Percentiles rank a stretch among this genome's conserved stretches.
Conservation (phyloP, 495 filamentous ascomycete genomes). For the Neurospora sp. region DNA sequence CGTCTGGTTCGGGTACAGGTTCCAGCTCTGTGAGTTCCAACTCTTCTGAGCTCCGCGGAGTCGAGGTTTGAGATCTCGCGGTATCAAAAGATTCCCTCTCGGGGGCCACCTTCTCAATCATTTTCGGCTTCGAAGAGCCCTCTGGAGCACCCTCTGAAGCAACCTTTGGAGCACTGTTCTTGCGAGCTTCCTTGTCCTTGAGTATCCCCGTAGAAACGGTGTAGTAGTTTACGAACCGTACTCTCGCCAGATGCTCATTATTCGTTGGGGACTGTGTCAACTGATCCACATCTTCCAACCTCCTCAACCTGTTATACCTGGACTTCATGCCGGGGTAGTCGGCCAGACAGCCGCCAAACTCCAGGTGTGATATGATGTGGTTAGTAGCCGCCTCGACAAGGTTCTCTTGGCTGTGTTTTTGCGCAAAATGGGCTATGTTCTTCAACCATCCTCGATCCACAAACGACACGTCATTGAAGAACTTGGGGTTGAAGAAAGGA, state of each 20-base stretch:
- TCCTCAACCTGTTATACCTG: conserved; percentile 56
- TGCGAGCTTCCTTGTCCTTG: conserved; percentile 27
- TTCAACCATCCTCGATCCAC: conserved; percentile 54
- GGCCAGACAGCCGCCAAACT: conserved; percentile 72
- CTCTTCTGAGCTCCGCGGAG: not conserved
- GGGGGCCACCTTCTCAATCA: not conserved
- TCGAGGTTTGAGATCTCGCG: conserved; percentile 21
- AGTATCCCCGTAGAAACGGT: conserved; percentile 66
- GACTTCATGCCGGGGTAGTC: conserved; percentile 60
- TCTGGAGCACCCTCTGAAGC: not conserved
- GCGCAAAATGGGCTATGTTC: conserved; percentile 64
- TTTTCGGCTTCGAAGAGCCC: not conserved
- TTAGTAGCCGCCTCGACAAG: conserved; percentile 57
- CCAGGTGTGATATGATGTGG: conserved; percentile 68
- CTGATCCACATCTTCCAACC: conserved; percentile 57
- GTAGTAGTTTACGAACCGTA: conserved; percentile 86
- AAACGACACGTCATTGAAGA: conserved; percentile 59
- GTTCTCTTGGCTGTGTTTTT: conserved; percentile 60
- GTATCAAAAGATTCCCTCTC: not conserved
- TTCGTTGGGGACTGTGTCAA: conserved; percentile 1
- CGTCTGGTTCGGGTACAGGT: not conserved
- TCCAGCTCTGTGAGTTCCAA: not conserved
- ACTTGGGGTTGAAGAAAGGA: conserved; percentile 62
- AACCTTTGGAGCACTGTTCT: not conserved
- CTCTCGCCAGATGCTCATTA: conserved; percentile 19